Base-by-base conservation (phyloP, 2,329 filamentous ascomycete genomes). In the Escovopsis weberi region DNA sequence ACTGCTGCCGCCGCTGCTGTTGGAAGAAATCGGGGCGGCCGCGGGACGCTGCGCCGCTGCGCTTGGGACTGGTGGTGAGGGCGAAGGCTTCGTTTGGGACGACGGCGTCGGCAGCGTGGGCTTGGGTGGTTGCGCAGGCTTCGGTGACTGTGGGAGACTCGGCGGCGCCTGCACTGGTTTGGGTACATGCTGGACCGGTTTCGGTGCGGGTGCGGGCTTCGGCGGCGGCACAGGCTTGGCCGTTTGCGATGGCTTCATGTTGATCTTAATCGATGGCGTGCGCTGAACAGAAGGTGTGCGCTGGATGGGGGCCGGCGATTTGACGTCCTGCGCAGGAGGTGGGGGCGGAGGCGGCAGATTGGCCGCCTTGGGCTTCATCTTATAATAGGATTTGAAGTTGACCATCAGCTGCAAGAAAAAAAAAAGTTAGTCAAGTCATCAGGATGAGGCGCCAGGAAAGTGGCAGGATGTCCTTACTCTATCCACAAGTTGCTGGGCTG, bases 321-420 rank as follows among this genome's bases (percentile, higher is more conserved):
- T 61, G 2, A 45, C 47, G 28, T 62, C 54, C 2, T 43, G 36
- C 4, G 30, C 36, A n/a, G 45, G 51, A 15, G 52, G 41, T 26
- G 47, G 50, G 15, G 52, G 41, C 26, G 47, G 51, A 19, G 51
- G 47, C 41, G 53, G 48, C 28, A 43, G 32, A 26, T 53, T 47
- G 15, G 59, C 47, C 18, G 48, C 42, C 47, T 58, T 62, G 6
- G 61, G 59, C 37, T 56, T 55, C 11, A 53, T 60, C 50, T 56
- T 61, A 47, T 61, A 62, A 49, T 57, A 60, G 2, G 62, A 59
- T 42, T 59, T 60, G 55, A 67, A 66, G 38, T 53, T 56, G 39
- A 65, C 46, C 19, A 62, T 50, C 37, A 64, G 53, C 62, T 63
- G 48, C 33, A 34, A 19, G 37, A 42, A 39, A 47, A 60, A 60